phyloP scores from a whole-genome alignment of 345 rosid genomes.

The Litchi chinensis region DNA sequence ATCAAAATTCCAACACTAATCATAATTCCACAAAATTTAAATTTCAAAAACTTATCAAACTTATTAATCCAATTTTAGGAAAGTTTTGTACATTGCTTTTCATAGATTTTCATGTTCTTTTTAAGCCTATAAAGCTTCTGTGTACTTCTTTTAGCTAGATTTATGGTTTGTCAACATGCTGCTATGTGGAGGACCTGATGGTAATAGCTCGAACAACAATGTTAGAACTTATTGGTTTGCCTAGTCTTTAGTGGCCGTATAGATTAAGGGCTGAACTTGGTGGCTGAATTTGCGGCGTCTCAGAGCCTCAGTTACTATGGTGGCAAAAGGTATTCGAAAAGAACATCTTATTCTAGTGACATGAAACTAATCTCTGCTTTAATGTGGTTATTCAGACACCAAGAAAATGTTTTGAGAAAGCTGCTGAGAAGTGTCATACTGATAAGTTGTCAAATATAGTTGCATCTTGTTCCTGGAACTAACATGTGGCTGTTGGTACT shows the following conservation, averaged over 20 bases:
- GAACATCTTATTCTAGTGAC: conserved; percentile 75
- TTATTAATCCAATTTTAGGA: no score
- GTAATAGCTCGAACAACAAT: no score
- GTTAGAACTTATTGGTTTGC: no score
- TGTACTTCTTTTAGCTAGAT: no score
- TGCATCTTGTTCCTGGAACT: conserved; percentile 97
- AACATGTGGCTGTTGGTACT: conserved; percentile 86
- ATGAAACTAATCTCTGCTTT: conserved; percentile 4
- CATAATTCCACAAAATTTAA: neutral
- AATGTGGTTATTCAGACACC: conserved; percentile 56
- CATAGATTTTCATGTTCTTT: no score
- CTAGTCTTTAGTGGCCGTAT: neutral
- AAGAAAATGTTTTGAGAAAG: conserved; percentile 84
- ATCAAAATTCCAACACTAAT: conserved; percentile 13
- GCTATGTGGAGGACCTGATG: no score
- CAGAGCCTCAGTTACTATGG: conserved; percentile 75
- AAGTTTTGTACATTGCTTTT: no score
- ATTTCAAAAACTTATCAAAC: no score
- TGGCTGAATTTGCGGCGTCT: conserved; percentile 64
- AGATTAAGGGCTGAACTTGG: neutral
- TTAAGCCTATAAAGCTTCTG: no score
- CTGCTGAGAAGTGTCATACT: conserved; percentile 79
- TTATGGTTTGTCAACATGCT: no score
- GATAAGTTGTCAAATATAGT: conserved; percentile 81
- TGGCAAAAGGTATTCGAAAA: conserved; percentile 79